Evolutionary conservation across 1,284 basidiomycete species (phyloP).

Genomic region (Microbotryomycetes sp.): DNA sequence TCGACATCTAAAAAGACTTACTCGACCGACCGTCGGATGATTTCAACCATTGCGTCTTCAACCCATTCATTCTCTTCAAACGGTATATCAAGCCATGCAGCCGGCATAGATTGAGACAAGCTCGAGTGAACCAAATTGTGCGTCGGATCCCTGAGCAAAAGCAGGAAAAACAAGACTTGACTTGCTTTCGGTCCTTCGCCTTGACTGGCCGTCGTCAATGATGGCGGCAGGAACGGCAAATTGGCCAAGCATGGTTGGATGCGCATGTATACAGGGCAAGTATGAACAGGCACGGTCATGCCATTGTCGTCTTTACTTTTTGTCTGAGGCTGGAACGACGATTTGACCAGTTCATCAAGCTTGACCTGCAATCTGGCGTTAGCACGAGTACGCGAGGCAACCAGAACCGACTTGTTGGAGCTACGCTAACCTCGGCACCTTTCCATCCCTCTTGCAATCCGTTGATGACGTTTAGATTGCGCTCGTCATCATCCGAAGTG

Average conservation of each 20-base stretch:
- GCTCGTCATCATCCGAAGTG: slow-evolving; percentile 39
- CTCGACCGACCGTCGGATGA: slow-evolving; percentile 61
- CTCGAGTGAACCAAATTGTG: slow-evolving; percentile 70
- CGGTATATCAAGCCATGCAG: slow-evolving; percentile 74
- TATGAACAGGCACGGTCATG: slow-evolving; percentile 60
- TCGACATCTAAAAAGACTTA: too few relatives aligned
- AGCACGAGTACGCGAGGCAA: slow-evolving; percentile 4
- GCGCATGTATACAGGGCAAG: slow-evolving; percentile 85
- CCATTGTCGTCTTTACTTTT: slow-evolving; percentile 35
- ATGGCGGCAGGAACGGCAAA: slow-evolving; percentile 45
- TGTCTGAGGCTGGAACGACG: slow-evolving; percentile 41
- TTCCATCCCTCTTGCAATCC: slow-evolving; percentile 75
- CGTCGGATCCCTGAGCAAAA: slow-evolving; percentile 71
- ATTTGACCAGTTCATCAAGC: slow-evolving; percentile 66
- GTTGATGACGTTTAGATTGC: slow-evolving; percentile 74
- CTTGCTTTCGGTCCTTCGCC: slow-evolving; percentile 9
- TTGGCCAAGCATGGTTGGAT: slow-evolving; percentile 75
- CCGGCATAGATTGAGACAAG: slow-evolving; percentile 70
- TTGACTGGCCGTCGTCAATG: slow-evolving; percentile 20
- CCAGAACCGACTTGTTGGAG: background rate
- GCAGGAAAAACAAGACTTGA: slow-evolving; percentile 67
- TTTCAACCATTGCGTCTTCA: slow-evolving; percentile 81
- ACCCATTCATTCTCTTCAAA: slow-evolving; percentile 87
- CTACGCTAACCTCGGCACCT: slow-evolving; percentile 57
- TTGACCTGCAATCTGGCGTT: slow-evolving; percentile 54